Evolutionary conservation across 176 grass and related monocot genomes (phyloP), one percentile per base, ranked within the genome.

Genomic region (Oryza coarctata): DNA sequence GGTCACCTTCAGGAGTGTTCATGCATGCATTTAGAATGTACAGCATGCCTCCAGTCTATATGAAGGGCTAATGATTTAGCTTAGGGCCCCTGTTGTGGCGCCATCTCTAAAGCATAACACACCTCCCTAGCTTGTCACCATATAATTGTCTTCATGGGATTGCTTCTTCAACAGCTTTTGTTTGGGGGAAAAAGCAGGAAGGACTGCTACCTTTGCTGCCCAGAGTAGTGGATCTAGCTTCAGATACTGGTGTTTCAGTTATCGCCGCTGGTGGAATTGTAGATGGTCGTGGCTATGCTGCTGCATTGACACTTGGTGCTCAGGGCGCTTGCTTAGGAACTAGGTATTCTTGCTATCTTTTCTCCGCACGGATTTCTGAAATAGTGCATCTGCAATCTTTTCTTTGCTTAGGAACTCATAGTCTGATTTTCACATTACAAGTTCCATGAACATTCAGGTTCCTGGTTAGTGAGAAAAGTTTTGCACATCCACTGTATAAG

Each of bases 261-360:
- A 90, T 95, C 12, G 88, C 89, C 10, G 93, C 90, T 41, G 96
- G 96, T 31, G 93, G 90, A 36, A 95, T 98, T 23, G 96, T 91
- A 74, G 93, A 98, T 78, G 96, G 86, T 23, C 86, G 91, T 88
- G 96, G 93, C 50, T 98, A 95, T 85, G 89, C 81, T 74, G 93
- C 93, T 1, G 88, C 96, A 77, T 69, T 99, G 34, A 72, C 88
- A 69, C 88, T 98, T 64, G 96, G 96, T 75, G 96, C 96, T 68
- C 76, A 90, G 52, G 93, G 84, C 68, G 80, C 93, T 71, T 98
- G 92, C 81, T 90, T 98, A 70, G 93, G 96, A 84, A 95, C 96
- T 20, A 95, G 93, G 96, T 95, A 82, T 71, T 58, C 9, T 76
- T 20, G 72, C 27, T 68, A 23, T 76, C 69, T 70, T 65, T 3